A percentile compares a stretch with the other conserved stretches of the same genome.
phyloP scores from a whole-genome alignment of 345 rosid species.

The Eucalyptus cloeziana region DNA sequence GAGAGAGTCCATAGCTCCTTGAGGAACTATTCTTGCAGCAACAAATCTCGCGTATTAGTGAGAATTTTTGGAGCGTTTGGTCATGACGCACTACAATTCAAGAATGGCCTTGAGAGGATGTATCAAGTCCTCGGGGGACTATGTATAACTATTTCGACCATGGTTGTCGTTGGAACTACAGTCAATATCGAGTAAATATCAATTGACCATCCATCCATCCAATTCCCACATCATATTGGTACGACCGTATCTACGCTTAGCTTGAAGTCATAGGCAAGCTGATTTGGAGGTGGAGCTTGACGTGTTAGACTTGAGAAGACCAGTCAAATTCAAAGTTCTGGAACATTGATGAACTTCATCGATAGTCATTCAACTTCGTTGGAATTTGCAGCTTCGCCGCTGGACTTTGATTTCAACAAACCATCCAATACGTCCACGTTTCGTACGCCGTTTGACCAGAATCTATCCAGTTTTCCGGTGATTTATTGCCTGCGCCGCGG shows the following conservation, averaged over 20 bases:
- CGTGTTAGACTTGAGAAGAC: neutral
- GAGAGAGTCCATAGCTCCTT: neutral
- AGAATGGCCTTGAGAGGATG: neutral
- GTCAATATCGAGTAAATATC: neutral
- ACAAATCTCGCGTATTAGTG: neutral
- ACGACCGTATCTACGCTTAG: neutral
- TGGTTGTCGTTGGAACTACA: no score
- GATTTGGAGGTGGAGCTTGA: neutral
- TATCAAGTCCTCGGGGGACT: fast-evolving
- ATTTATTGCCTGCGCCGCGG: fast-evolving
- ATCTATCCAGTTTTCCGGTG: neutral
- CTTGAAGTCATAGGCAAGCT: neutral
- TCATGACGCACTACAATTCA: fast-evolving
- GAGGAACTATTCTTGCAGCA: neutral
- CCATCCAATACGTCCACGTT: neutral
- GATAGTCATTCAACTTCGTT: neutral
- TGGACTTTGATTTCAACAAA: neutral
- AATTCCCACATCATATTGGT: neutral
- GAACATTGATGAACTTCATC: neutral
- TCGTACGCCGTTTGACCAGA: neutral
- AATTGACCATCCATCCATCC: neutral
- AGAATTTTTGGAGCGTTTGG: fast-evolving
- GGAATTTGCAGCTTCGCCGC: neutral
- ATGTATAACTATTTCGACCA: no score
- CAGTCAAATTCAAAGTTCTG: neutral